phyloP scores from a whole-genome alignment of 345 rosid species.

The Eutrema heterophyllum region DNA sequence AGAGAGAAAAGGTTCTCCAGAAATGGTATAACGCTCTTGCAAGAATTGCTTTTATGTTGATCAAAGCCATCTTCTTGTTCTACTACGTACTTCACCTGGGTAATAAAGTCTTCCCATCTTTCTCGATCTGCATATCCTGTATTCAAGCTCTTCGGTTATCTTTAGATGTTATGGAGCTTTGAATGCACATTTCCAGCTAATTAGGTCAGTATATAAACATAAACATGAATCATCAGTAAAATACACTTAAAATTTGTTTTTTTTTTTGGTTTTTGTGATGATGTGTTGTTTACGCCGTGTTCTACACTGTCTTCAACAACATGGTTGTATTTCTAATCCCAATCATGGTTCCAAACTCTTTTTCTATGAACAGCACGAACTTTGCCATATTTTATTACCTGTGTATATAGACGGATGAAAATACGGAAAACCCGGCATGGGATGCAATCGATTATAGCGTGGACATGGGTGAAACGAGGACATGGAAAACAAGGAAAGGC shows the following conservation, averaged over 20 bases:
- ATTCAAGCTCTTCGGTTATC: background rate
- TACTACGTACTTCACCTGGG: constrained; percentile 57
- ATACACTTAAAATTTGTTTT: background rate
- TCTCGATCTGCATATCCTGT: too few species aligned
- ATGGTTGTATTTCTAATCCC: background rate
- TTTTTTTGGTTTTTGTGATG: background rate
- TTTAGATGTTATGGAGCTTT: background rate
- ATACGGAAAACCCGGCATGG: constrained; percentile 52
- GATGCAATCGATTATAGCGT: constrained; percentile 61
- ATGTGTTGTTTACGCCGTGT: background rate
- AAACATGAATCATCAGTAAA: background rate
- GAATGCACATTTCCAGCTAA: background rate
- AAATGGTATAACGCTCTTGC: constrained; percentile 42
- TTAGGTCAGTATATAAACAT: background rate
- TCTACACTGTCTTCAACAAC: background rate
- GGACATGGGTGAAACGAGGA: constrained; percentile 26
- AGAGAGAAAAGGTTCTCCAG: constrained; percentile 48
- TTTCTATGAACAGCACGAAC: background rate
- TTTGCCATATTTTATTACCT: background rate
- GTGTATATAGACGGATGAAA: constrained; percentile 40
- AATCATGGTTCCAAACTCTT: background rate
- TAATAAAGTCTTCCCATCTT: constrained; percentile 20
- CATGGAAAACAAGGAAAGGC: constrained; percentile 34
- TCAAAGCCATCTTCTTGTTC: constrained; percentile 55
- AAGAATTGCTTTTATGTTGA: constrained; percentile 46